Evolutionary conservation across 306 rosid species (phyloP).

Genomic region (Dalbergia cultrata): DNA sequence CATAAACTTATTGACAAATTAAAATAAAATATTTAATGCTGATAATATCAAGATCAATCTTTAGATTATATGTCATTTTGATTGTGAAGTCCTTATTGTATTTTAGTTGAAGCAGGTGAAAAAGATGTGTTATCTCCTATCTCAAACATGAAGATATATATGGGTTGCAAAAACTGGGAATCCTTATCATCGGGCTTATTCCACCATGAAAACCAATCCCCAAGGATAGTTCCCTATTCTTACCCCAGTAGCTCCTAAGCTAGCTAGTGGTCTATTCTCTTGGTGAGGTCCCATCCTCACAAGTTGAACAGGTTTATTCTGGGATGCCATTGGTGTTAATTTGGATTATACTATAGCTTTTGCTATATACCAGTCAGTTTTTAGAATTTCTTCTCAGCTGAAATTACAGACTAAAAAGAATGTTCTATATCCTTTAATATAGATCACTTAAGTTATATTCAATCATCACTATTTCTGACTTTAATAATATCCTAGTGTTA

Average conservation of each 20-base stretch:
- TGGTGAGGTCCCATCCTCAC: conserved; percentile 53
- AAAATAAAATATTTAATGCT: too few species aligned
- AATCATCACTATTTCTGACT: too few species aligned
- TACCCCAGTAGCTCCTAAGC: neutral
- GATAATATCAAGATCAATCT: too few species aligned
- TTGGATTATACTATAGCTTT: conserved; percentile 12
- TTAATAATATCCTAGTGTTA: too few species aligned
- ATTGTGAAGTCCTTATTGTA: too few species aligned
- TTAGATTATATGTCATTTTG: too few species aligned
- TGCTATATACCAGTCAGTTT: neutral
- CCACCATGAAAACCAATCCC: conserved; percentile 18
- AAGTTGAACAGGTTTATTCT: conserved; percentile 53
- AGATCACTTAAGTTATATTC: too few species aligned
- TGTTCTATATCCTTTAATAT: too few species aligned
- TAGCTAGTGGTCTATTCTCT: conserved; percentile 13
- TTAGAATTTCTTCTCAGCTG: too few species aligned
- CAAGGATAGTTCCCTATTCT: neutral
- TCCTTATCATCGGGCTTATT: conserved; percentile 43
- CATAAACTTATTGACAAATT: too few species aligned
- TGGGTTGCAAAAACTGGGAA: conserved; percentile 20
- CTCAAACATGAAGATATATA: neutral
- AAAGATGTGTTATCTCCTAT: neutral
- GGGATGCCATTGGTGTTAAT: neutral
- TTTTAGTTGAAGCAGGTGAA: neutral
- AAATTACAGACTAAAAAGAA: too few species aligned